A percentile compares a stretch with the other conserved stretches of the same genome.
Evolutionary conservation across 1,284 basidiomycete species (phyloP).

Genomic region (Fomitopsis betulina): DNA sequence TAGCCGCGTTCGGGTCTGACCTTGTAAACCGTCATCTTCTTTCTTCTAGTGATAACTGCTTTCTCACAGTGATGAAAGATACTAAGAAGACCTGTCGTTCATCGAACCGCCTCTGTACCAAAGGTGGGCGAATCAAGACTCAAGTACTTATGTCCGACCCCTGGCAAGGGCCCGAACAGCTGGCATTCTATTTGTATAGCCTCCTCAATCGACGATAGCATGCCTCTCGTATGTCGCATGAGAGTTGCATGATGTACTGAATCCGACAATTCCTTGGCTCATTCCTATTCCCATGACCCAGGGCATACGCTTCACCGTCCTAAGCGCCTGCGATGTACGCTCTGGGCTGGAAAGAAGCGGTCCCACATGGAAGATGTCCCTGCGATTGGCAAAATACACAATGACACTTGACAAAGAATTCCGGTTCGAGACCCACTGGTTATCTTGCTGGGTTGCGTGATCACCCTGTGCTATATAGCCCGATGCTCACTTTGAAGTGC

Average conservation of each 20-base stretch:
- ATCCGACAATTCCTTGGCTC: not conserved
- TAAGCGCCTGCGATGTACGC: not conserved
- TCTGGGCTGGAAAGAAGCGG: not conserved
- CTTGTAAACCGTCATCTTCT: too few species aligned
- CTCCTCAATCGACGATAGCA: too few species aligned
- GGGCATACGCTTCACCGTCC: not conserved
- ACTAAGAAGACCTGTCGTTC: not conserved
- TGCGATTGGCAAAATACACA: not conserved
- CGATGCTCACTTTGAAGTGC: not conserved
- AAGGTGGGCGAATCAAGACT: not conserved
- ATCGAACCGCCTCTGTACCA: not conserved
- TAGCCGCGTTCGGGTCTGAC: too few species aligned
- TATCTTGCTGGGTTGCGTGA: not conserved
- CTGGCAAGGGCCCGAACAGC: too few species aligned
- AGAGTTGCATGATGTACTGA: not conserved
- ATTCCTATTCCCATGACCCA: not conserved
- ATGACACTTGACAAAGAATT: not conserved
- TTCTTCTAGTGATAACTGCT: not conserved
- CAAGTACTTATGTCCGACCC: too few species aligned
- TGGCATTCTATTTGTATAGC: too few species aligned
- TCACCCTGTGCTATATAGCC: not conserved
- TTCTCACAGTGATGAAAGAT: not conserved
- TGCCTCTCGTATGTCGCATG: not conserved
- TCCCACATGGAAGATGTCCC: not conserved
- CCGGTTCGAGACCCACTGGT: not conserved